Conservation (phyloP, 2,329 filamentous ascomycete genomes). For the Cladosporium phlei region DNA sequence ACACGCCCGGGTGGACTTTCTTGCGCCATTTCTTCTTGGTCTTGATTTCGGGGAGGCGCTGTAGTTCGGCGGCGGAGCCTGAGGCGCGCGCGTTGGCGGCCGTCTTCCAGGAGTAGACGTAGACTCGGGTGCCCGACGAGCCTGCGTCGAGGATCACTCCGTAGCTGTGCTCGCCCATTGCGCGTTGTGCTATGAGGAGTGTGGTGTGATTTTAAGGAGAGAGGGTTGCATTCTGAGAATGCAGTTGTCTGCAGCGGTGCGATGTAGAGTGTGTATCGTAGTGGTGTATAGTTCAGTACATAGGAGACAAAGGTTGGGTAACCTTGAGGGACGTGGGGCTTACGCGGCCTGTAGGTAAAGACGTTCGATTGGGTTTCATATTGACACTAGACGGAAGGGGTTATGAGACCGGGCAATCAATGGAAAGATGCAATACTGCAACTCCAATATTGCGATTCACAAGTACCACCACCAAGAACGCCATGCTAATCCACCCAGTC, state of each 20-base stretch:
- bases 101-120: conserved; percentile 92
- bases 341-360: no score
- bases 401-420: no score
- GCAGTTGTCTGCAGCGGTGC: background rate
- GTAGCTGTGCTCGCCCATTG: conserved; percentile 51
- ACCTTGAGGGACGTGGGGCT: no score
- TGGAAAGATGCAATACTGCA: no score
- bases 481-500: no score
- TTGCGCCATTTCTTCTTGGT: conserved; percentile 85
- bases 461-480: no score
- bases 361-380: no score
- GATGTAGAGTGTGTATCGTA: no score
- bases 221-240: background rate
- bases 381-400: no score
- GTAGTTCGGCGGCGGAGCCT: conserved; percentile 56
- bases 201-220: background rate
- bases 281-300: no score
- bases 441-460: no score
- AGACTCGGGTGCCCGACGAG: conserved; percentile 90
- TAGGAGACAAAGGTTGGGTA: no score
- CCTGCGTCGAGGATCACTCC: conserved; percentile 96
- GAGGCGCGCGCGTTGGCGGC: conserved; percentile 61
- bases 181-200: background rate
- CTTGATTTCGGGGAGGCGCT: conserved; percentile 70
- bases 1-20: conserved; percentile 89